Evolutionary conservation across 169 alveolate genomes (phyloP).

Genomic region (Hepatocystis sp.): DNA sequence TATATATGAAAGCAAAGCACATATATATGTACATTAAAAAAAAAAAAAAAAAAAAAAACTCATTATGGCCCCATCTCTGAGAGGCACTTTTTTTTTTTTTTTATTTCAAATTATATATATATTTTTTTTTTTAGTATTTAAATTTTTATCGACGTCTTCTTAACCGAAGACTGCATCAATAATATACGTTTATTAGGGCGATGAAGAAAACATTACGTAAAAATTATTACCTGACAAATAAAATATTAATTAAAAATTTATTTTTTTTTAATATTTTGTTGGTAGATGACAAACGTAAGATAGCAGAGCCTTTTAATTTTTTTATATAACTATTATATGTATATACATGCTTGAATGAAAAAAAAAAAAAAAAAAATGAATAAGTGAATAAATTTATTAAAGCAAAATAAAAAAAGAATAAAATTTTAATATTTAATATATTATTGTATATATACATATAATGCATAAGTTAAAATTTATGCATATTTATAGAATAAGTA

Average conservation of each 20-base stretch:
- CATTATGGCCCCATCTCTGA: conserved; percentile 55
- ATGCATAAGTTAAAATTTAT: too few species aligned
- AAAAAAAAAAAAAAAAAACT: conserved; percentile 36
- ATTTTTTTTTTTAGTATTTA: conserved; percentile 33
- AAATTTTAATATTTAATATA: too few species aligned
- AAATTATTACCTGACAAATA: conserved; percentile 59
- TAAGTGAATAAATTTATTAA: neutral
- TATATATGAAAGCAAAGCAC: neutral
- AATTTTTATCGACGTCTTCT: conserved; percentile 66
- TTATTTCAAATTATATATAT: conserved; percentile 33
- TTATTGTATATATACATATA: neutral
- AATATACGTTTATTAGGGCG: conserved; percentile 74
- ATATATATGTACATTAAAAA: neutral
- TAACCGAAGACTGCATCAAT: conserved; percentile 77
- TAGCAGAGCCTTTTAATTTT: conserved; percentile 58
- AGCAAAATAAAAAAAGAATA: neutral
- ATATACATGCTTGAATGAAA: neutral
- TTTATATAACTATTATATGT: neutral
- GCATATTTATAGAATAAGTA: too few species aligned
- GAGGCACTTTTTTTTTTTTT: conserved; percentile 17
- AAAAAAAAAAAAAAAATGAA: neutral
- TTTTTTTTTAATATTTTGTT: conserved; percentile 44
- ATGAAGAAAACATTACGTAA: conserved; percentile 74
- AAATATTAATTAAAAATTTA: conserved; percentile 62
- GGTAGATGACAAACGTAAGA: conserved; percentile 73